These are phyloP conservation scores for Podospora fimiseda DNA, from an alignment of 495 filamentous ascomycete genomes.

Conservation along the genomic window DNA sequence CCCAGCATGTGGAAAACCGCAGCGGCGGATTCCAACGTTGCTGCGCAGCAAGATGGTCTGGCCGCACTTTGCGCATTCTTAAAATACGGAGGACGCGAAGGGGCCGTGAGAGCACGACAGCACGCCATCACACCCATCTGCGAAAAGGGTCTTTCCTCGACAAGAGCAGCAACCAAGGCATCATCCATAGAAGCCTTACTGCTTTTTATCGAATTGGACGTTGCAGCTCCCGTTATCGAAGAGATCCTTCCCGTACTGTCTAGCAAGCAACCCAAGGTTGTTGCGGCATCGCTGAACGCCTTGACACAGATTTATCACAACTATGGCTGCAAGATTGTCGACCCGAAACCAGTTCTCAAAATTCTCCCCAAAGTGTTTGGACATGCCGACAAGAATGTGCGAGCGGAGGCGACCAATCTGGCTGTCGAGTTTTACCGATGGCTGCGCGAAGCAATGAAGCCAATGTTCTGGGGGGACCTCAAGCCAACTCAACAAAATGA, in stretches of 20 bases:
- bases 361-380: conserved; percentile 83
- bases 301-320: conserved; percentile 81
- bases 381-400: conserved; percentile 97
- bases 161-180: conserved; percentile 79
- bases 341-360: conserved; percentile 94
- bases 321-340: conserved; percentile 92
- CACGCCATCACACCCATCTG: conserved; percentile 69
- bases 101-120: conserved; percentile 72
- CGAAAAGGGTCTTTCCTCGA: conserved; percentile 87
- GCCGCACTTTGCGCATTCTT: conserved; percentile 81
- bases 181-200: conserved; percentile 81
- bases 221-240: conserved; percentile 78
- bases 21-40: conserved; percentile 92
- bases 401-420: conserved; percentile 86
- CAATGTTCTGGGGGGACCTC: conserved; percentile 91
- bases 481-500: conserved; percentile 95
- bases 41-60: conserved; percentile 90
- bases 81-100: conserved; percentile 74
- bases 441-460: conserved; percentile 97
- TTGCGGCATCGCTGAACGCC: conserved; percentile 75
- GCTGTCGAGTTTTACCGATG: conserved; percentile 94
- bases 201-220: conserved; percentile 85
- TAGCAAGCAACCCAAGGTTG: conserved; percentile 90
- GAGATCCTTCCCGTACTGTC: conserved; percentile 79
- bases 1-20: conserved; percentile 84